These are phyloP conservation scores for Sporothrix sp. DNA, from an alignment of 2,329 filamentous ascomycete species.

Conservation along the genomic window DNA sequence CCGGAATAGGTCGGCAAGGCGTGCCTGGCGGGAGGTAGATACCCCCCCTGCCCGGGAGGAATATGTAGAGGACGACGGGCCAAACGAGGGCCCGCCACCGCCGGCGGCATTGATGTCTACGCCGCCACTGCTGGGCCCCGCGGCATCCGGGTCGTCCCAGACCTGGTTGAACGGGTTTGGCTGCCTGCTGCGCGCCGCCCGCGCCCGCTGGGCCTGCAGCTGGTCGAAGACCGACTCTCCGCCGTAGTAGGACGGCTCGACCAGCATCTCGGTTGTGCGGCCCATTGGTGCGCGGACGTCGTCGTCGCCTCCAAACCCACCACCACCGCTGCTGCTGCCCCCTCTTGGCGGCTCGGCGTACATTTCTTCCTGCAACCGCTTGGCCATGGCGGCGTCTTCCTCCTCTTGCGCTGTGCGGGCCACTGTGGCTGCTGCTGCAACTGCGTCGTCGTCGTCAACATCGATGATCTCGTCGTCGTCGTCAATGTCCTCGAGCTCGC, in stretches of 20 bases:
- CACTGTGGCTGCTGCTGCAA: slow-evolving; percentile 32
- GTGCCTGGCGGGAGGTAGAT: slow-evolving; percentile 23
- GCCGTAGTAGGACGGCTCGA: slow-evolving; percentile 55
- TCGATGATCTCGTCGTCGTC: slow-evolving; percentile 21
- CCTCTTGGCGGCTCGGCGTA: slow-evolving; percentile 40
- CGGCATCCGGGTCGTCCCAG: slow-evolving; percentile 24
- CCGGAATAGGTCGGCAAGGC: slow-evolving; percentile 83
- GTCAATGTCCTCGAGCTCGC: slow-evolving; percentile 31
- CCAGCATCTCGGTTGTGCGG: slow-evolving; percentile 80
- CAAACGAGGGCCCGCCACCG: background rate
- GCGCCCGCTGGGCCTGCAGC: slow-evolving; percentile 42
- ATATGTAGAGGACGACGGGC: background rate
- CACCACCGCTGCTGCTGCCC: background rate
- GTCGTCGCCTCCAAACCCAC: slow-evolving; percentile 29
- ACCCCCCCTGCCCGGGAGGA: slow-evolving; percentile 7
- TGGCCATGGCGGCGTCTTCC: slow-evolving; percentile 88
- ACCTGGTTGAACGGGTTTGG: slow-evolving; percentile 32
- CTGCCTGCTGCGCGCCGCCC: slow-evolving; percentile 13
- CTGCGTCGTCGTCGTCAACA: slow-evolving; percentile 30
- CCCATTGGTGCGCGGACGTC: slow-evolving; percentile 83
- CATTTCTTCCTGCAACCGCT: slow-evolving; percentile 83
- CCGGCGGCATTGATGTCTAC: background rate
- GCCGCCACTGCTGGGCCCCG: slow-evolving; percentile 15
- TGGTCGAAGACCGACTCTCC: slow-evolving; percentile 44
- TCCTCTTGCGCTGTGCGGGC: slow-evolving; percentile 53